Evolutionary conservation across 768 basidiomycete species (phyloP).

Genomic region (Amanita pallidorosea): DNA sequence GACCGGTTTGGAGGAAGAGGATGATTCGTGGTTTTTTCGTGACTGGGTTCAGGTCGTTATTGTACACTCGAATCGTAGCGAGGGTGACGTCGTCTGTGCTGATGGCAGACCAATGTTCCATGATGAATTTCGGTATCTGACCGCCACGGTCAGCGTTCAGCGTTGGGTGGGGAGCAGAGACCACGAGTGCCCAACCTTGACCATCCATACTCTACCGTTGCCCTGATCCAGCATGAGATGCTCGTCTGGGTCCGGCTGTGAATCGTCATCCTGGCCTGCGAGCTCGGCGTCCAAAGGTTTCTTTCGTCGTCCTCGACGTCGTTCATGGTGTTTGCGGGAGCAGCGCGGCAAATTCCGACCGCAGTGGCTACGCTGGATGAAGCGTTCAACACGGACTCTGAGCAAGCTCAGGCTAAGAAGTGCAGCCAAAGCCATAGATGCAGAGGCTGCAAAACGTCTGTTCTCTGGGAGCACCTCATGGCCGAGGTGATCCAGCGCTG

Average conservation of each 20-base stretch:
- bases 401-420: not conserved
- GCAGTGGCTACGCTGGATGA: too few relatives aligned
- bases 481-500: constrained; percentile 38
- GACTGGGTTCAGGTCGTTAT: constrained; percentile 25
- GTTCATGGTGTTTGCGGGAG: not conserved
- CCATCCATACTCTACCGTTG: constrained; percentile 63
- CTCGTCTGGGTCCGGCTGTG: constrained; percentile 73
- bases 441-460: not conserved
- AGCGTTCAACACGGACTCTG: not conserved
- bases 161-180: too few relatives aligned
- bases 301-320: constrained; percentile 47
- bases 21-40: constrained; percentile 50
- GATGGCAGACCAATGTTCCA: constrained; percentile 78
- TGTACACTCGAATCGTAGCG: constrained; percentile 79
- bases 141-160: not conserved
- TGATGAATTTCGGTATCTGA: constrained; percentile 77
- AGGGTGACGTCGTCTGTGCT: constrained; percentile 68
- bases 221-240: constrained; percentile 70
- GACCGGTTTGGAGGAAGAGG: constrained; percentile 54
- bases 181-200: constrained; percentile 46
- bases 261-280: constrained; percentile 40
- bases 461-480: constrained; percentile 25
- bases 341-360: not conserved
- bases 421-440: not conserved
- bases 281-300: constrained; percentile 56